Evolutionary conservation across 1,139 yeast species (phyloP).

Genomic region (Spathaspora sp.): DNA sequence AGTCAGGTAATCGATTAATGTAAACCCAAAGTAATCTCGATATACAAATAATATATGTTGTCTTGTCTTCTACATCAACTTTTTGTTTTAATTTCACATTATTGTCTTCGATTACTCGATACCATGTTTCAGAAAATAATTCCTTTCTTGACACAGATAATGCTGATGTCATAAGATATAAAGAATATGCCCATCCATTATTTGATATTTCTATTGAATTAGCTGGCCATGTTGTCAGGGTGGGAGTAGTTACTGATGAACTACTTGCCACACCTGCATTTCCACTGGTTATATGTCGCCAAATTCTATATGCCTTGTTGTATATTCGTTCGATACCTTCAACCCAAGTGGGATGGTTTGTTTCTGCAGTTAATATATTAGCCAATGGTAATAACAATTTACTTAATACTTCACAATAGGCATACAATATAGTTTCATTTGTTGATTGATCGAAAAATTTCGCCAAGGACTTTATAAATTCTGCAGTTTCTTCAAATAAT

Average conservation of each 20-base stretch:
- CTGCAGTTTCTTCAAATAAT: slow-evolving; percentile 88
- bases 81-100: slow-evolving; percentile 36
- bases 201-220: slow-evolving; percentile 8
- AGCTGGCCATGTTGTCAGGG: neutral
- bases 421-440: slow-evolving; percentile 62
- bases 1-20: slow-evolving; percentile 81
- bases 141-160: slow-evolving; percentile 82
- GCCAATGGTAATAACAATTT: slow-evolving; percentile 80
- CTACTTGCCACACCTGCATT: slow-evolving; percentile 7
- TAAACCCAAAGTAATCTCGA: slow-evolving; percentile 88
- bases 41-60: slow-evolving; percentile 61
- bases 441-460: slow-evolving; percentile 74
- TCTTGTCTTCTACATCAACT: slow-evolving; percentile 50
- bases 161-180: slow-evolving; percentile 69
- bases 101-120: slow-evolving; percentile 57
- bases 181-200: slow-evolving; percentile 72
- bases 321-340: slow-evolving; percentile 70
- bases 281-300: slow-evolving; percentile 26
- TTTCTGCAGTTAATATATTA: slow-evolving; percentile 86
- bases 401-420: slow-evolving; percentile 83
- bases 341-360: slow-evolving; percentile 94
- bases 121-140: slow-evolving; percentile 76
- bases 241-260: neutral
- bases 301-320: slow-evolving; percentile 44
- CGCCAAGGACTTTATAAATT: slow-evolving; percentile 79